phyloP scores from a whole-genome alignment of 2,329 filamentous ascomycete genomes.

The Microsporum ferrugineum region DNA sequence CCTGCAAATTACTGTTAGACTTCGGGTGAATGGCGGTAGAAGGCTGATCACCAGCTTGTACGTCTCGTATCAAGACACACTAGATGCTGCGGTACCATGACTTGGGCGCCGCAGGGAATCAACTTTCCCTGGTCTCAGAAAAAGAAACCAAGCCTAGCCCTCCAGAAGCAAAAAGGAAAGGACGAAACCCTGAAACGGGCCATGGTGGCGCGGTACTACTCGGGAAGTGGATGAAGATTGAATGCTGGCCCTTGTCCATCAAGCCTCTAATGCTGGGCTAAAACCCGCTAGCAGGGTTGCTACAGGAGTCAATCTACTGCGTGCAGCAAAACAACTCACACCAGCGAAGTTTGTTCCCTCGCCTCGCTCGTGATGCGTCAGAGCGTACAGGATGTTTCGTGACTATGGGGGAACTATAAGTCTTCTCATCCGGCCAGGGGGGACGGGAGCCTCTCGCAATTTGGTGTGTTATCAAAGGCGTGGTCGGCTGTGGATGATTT shows the following conservation, averaged over 20 bases:
- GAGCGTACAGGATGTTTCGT: slow-evolving; percentile 1
- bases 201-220: slow-evolving; percentile 3
- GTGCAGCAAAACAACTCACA: background rate
- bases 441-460: background rate
- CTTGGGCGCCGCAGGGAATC: background rate
- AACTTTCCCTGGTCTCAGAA: background rate
- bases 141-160: background rate
- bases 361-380: background rate
- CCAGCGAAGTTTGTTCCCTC: slow-evolving; percentile 1
- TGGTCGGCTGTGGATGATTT: background rate
- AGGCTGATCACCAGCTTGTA: slow-evolving; percentile 1
- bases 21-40: slow-evolving; percentile 1
- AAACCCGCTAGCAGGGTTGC: background rate
- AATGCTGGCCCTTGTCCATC: slow-evolving; percentile 1
- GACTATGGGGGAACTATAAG: background rate
- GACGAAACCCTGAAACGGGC: background rate
- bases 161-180: slow-evolving; percentile 2
- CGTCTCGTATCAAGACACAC: slow-evolving; percentile 4
- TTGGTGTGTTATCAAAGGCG: background rate
- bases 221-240: background rate
- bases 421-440: background rate
- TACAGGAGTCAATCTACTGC: background rate
- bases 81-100: background rate
- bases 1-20: background rate
- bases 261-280: background rate